phyloP scores from a whole-genome alignment of 352 stramenopile genomes.

The Phytopythium oedochilum region DNA sequence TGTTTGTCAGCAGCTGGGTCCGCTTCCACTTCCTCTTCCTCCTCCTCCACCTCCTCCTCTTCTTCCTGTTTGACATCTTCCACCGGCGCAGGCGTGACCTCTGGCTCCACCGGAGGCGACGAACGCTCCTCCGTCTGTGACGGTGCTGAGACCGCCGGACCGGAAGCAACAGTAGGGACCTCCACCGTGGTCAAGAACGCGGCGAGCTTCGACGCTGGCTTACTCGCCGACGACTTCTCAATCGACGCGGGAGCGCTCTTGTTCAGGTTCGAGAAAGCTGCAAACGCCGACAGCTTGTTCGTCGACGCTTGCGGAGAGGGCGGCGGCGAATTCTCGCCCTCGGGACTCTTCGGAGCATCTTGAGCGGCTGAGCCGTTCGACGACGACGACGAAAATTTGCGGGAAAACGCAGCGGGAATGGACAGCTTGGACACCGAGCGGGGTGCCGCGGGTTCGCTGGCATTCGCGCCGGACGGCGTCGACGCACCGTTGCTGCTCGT shows the following conservation, averaged over 20 bases:
- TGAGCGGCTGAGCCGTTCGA: conserved; percentile 23
- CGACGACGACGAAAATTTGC: conserved; percentile 31
- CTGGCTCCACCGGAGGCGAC: background rate
- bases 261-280: conserved; percentile 8
- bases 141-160: conserved; percentile 8
- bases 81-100: background rate
- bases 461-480: conserved; percentile 13
- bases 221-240: conserved; percentile 11
- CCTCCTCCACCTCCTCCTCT: conserved; percentile 1
- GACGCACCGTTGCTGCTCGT: conserved; percentile 29
- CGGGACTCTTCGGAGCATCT: conserved; percentile 17
- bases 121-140: conserved; percentile 12
- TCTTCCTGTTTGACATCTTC: conserved; percentile 5
- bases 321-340: conserved; percentile 14
- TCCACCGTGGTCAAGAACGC: conserved; percentile 67
- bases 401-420: conserved; percentile 45
- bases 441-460: conserved; percentile 19
- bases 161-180: conserved; percentile 7
- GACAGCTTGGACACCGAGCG: conserved; percentile 65
- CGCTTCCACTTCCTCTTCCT: conserved; percentile 9
- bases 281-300: conserved; percentile 32
- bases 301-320: conserved; percentile 21
- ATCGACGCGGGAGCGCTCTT: conserved; percentile 6
- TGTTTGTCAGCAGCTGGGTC: conserved; percentile 10
- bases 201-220: conserved; percentile 45